Evolutionary conservation across 1,139 yeast species (phyloP), one percentile per base, ranked within the genome.

Genomic region (Kurtzmaniella quercitrusa): DNA sequence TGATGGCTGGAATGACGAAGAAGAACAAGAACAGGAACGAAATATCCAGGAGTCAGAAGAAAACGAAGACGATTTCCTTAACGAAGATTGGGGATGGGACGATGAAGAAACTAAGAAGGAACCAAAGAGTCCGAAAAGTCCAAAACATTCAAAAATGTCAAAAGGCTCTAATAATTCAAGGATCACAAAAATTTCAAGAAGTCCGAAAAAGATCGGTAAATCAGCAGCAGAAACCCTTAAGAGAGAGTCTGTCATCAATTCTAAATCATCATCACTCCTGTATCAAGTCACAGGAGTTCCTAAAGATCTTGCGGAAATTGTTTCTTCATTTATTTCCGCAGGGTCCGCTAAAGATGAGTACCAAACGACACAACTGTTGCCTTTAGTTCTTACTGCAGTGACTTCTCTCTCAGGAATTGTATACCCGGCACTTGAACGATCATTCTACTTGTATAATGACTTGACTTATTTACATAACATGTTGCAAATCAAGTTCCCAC

Each of bases 391-490:
- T 6, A 55, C 63, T 3, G 52, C 68, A 1, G 59, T 70, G 6
- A 54, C 63, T 31, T 61, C 76, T 3, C 50, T 72, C 36, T 55
- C 73, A 12, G 49, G 62, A 8, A 52, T 63, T 4, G 54, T 60
- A 5, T 72, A 73, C 49, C 75, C 77, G 0, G 46, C 59, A 0
- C 43, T 62, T 2, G 51, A 60, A 3, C 50, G 60, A 29, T 70
- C 75, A 31, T 70, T 66, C 42, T 46, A 70, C 18, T 51, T 68
- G 25, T 62, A 55, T 46, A 72, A 72, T 47, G 78, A 73, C 44
- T 56, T 71, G 41, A 51, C 53, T 25, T 61, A 59, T 29, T 52
- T 72, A n/a, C 43, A 43, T 14, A 18, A 31, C 4, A 31, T 39
- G 1, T 37, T 34, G n/a, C 25, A 12, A 2, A 9, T 4, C 3